Evolutionary conservation across 2,329 filamentous ascomycete genomes (phyloP).

Genomic region (Cadophora sp.): DNA sequence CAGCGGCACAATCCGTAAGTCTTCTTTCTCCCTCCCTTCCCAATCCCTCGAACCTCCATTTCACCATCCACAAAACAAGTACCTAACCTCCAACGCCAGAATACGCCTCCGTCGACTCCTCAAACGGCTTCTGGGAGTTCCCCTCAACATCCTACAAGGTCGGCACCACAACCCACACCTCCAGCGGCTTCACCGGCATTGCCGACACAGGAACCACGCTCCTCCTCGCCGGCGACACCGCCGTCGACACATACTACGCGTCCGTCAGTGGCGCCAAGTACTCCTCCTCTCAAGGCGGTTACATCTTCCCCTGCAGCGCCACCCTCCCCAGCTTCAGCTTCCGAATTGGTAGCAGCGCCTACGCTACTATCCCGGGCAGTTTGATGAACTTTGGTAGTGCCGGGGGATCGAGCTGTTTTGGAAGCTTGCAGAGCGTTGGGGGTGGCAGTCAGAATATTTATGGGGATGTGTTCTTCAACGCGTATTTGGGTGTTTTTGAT

Average conservation of each 20-base stretch:
- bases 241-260: constrained; percentile 45
- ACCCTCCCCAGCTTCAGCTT: constrained; percentile 46
- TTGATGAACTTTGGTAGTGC: constrained; percentile 46
- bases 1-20: constrained; percentile 53
- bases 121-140: constrained; percentile 62
- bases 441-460: constrained; percentile 41
- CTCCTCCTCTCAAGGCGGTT: constrained; percentile 42
- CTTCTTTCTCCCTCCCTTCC: background rate
- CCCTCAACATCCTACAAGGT: constrained; percentile 57
- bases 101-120: constrained; percentile 54
- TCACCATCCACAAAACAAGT: background rate
- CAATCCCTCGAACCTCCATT: background rate
- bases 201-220: constrained; percentile 52
- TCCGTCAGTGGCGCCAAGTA: constrained; percentile 43
- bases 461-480: constrained; percentile 45
- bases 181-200: constrained; percentile 43
- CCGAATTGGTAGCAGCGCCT: constrained; percentile 41
- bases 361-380: constrained; percentile 44
- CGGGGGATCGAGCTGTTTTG: constrained; percentile 44
- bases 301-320: constrained; percentile 46
- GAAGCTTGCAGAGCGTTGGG: constrained; percentile 45
- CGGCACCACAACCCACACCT: constrained; percentile 53
- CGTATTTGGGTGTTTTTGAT: constrained; percentile 42
- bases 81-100: background rate
- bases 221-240: constrained; percentile 44